Conservation (phyloP, 1,284 basidiomycete genomes). For the Leucoagaricus sp. region DNA sequence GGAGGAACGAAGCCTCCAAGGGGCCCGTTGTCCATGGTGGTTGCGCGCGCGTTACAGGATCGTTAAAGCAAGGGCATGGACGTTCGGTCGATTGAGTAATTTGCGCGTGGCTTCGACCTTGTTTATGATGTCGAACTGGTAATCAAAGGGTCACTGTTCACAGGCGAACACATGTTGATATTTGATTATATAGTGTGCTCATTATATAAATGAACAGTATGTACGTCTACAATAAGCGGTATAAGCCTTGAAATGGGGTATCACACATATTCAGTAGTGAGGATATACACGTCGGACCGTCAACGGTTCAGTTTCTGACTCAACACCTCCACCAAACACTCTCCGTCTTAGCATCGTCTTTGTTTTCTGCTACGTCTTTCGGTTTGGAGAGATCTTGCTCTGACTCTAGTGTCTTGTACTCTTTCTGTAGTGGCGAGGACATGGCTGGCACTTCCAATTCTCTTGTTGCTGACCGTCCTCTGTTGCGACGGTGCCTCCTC, state of each 20-base stretch:
- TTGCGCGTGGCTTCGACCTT: not conserved
- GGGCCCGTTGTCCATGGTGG: slow-evolving; percentile 1
- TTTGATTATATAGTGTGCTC: too few species aligned
- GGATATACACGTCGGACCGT: too few species aligned
- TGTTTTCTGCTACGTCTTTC: not conserved
- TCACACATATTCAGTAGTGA: too few species aligned
- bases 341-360: not conserved
- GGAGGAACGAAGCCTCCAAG: not conserved
- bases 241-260: too few species aligned
- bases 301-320: too few species aligned
- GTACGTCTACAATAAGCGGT: too few species aligned
- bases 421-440: not conserved
- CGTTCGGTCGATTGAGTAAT: not conserved
- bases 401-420: slow-evolving; percentile 5
- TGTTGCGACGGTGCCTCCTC: slow-evolving; percentile 1
- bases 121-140: too few species aligned
- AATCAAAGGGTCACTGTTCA: too few species aligned
- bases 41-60: not conserved
- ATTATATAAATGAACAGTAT: too few species aligned
- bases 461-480: slow-evolving; percentile 1
- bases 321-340: not conserved
- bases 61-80: not conserved
- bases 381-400: not conserved
- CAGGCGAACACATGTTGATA: too few species aligned
- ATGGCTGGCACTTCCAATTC: not conserved